These are phyloP conservation scores for Elaphomyces granulatus DNA, from an alignment of 495 filamentous ascomycete species.

Conservation along the genomic window DNA sequence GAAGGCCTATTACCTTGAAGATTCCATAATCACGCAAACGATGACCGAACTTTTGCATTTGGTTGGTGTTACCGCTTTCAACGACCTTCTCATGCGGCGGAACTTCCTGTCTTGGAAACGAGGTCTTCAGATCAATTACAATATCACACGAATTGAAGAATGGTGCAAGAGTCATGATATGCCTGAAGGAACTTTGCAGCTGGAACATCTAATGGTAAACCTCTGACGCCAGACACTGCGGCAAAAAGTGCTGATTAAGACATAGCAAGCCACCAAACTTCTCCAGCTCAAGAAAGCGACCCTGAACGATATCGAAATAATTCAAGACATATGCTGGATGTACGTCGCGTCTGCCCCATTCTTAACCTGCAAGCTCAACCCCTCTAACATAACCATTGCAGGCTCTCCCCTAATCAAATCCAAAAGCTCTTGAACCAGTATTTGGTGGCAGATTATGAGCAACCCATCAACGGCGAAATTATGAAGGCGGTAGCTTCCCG, in stretches of 20 bases:
- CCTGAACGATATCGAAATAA: slow-evolving; percentile 98
- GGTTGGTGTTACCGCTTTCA: slow-evolving; percentile 97
- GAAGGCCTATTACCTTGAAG: slow-evolving; percentile 95
- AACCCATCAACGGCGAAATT: slow-evolving; percentile 98
- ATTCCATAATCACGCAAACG: slow-evolving; percentile 86
- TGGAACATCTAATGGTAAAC: slow-evolving; percentile 93
- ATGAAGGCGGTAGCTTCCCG: slow-evolving; percentile 98
- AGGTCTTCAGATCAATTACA: slow-evolving; percentile 99
- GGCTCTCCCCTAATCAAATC: slow-evolving; percentile 96
- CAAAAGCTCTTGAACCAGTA: slow-evolving; percentile 99
- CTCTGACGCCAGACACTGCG: not conserved
- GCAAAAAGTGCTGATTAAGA: slow-evolving; percentile 16
- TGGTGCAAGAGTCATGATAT: slow-evolving; percentile 99
- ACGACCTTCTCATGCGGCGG: slow-evolving; percentile 91
- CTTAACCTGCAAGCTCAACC: too few relatives aligned
- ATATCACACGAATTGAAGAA: slow-evolving; percentile 98
- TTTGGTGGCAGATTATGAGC: slow-evolving; percentile 96
- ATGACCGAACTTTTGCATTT: slow-evolving; percentile 86
- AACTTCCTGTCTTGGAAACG: slow-evolving; percentile 99
- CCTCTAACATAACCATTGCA: slow-evolving; percentile 15
- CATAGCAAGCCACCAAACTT: slow-evolving; percentile 92
- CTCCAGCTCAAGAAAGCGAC: slow-evolving; percentile 98
- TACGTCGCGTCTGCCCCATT: too few relatives aligned
- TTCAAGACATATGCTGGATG: slow-evolving; percentile 99
- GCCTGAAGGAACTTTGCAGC: slow-evolving; percentile 92